Evolutionary conservation across 129 eudicot species (phyloP).

Genomic region (Calendula officinalis): DNA sequence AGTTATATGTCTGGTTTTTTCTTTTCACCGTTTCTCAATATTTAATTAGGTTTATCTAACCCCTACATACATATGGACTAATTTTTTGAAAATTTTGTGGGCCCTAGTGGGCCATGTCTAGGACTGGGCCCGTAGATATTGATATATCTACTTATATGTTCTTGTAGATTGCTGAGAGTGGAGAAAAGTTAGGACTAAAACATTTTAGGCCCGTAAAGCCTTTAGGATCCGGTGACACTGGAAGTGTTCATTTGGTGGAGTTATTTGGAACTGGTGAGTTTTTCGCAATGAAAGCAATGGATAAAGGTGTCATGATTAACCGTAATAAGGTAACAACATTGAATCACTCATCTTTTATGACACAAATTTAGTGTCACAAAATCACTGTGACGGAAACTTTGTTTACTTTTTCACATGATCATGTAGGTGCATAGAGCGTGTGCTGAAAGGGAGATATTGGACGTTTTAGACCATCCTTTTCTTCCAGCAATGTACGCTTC

Average conservation of each 20-base stretch:
- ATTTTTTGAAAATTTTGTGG: too few relatives aligned
- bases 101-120: too few relatives aligned
- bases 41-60: too few relatives aligned
- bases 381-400: neutral
- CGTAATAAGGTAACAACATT: conserved; percentile 72
- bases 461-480: conserved; percentile 92
- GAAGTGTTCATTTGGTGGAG: conserved; percentile 98
- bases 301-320: conserved; percentile 89
- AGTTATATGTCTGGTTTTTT: too few relatives aligned
- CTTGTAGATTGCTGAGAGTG: conserved; percentile 64
- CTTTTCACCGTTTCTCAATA: too few relatives aligned
- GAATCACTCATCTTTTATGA: neutral
- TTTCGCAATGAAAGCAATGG: conserved; percentile 99
- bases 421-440: conserved; percentile 97
- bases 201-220: conserved; percentile 94
- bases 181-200: conserved; percentile 77
- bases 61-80: too few relatives aligned
- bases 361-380: neutral
- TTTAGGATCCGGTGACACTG: conserved; percentile 93
- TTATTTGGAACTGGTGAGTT: conserved; percentile 71
- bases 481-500: conserved; percentile 99
- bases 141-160: conserved; percentile 3
- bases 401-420: neutral
- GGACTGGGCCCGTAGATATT: neutral
- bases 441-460: conserved; percentile 98